Evolutionary conservation across 2,329 filamentous ascomycete genomes (phyloP), one percentile per base, ranked within the genome.

Genomic region (Chaetothyriales sp.): DNA sequence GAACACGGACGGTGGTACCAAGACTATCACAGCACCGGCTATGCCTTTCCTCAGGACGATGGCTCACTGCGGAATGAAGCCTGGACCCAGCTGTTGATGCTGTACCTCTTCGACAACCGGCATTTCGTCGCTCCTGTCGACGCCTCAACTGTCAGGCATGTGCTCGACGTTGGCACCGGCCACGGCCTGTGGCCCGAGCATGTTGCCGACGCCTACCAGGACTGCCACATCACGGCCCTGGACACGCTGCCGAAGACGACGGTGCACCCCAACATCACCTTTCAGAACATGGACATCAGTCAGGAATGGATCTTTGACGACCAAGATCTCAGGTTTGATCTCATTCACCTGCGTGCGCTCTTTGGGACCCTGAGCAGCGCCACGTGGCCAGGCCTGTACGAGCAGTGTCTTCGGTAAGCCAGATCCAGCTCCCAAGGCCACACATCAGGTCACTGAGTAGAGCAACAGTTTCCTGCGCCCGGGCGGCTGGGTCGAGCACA

Each of bases 331-430:
- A 62, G 57, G 19, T 73, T 73, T 54, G 69, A 73, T 52, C 63
- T 72, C 50, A 64, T 73, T 18, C 69, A 72, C 53, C 63, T 68
- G n/a, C 64, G 70, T 44, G 63, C 57, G 13, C 46, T 69, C 44
- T 67, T 67, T 52, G 67, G 63, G n/a, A 62, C 60, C 19, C 58
- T 69, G 20, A 62, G 55, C 10, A 28, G 18, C 18, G 7, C 22
- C 6, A 64, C 67, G 49, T 69, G 65, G 65, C 51, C 57, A 25
- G 57, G 55, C 10, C 56, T 69, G 25, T 69, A 69, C 54, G 56
- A 62, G 47, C 61, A 67, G 48, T 64, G 61, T 45, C 64, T 65
- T 46, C 59, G 65, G 65, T 66, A 60, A 53, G 52, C 53, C 19
- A 29, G 18, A 37, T 47, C 18, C 50, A 22, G 15, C 40, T 43